A percentile compares a stretch with the other conserved stretches of the same genome.
phyloP scores from a whole-genome alignment of 225 moss, liverwort and hornwort species.

The Polytrichum formosum region DNA sequence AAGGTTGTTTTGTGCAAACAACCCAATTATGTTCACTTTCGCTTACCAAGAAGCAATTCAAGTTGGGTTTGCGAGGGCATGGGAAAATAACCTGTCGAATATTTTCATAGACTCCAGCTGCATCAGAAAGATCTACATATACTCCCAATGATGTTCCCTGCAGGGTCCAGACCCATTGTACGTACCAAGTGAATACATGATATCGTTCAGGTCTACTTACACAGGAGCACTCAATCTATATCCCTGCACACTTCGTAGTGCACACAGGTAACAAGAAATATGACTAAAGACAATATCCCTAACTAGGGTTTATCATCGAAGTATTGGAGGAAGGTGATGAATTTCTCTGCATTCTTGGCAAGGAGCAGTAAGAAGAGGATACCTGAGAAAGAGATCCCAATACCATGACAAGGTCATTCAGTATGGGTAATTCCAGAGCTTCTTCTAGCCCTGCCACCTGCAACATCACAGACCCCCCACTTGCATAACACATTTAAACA shows the following conservation, averaged over 20 bases:
- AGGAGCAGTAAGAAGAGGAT: neutral
- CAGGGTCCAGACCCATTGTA: constrained; percentile 2
- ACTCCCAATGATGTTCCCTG: constrained; percentile 67
- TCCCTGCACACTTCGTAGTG: no score
- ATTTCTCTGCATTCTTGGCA: neutral
- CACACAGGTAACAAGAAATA: no score
- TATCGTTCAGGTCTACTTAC: no score
- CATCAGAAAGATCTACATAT: constrained; percentile 74
- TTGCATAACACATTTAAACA: no score
- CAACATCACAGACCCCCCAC: constrained; percentile 7
- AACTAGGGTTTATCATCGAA: no score
- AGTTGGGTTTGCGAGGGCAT: neutral
- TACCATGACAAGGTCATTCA: constrained; percentile 84
- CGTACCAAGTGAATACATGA: no score
- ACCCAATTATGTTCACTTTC: no score
- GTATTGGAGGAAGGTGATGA: neutral
- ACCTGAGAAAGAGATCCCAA: constrained; percentile 80
- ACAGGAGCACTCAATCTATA: no score
- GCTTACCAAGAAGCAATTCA: no score
- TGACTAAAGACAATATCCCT: no score
- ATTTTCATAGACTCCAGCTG: constrained; percentile 65
- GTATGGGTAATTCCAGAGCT: constrained; percentile 69
- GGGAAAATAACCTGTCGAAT: constrained; percentile 53
- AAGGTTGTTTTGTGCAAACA: no score
- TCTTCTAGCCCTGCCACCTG: constrained; percentile 69